Conservation (phyloP, 805 yeast species). For the Cyberlindnera maclurae region DNA sequence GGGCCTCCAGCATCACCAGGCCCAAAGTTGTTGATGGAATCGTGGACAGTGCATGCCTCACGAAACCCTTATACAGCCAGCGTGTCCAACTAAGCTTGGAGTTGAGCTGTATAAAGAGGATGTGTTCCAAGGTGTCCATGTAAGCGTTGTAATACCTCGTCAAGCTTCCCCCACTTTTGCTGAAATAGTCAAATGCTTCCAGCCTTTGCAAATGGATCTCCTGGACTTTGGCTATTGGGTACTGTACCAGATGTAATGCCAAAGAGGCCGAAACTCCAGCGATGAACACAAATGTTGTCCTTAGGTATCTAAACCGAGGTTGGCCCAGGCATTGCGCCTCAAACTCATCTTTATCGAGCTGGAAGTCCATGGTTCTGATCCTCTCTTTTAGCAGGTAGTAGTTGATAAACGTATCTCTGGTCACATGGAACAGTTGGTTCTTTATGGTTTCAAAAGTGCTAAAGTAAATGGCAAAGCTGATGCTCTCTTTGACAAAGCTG, state of each 20-base stretch:
- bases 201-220: constrained; percentile 70
- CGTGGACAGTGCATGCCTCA: constrained; percentile 60
- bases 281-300: constrained; percentile 60
- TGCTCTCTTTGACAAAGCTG: constrained; percentile 67
- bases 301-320: constrained; percentile 37
- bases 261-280: constrained; percentile 90
- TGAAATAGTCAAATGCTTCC: constrained; percentile 69
- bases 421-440: constrained; percentile 50
- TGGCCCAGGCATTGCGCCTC: constrained; percentile 22
- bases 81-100: constrained; percentile 50
- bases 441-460: constrained; percentile 74
- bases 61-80: constrained; percentile 76
- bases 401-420: constrained; percentile 38
- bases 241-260: constrained; percentile 69
- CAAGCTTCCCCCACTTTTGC: constrained; percentile 19
- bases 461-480: constrained; percentile 82
- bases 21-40: constrained; percentile 90
- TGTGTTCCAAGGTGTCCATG: constrained; percentile 62
- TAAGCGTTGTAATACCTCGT: constrained; percentile 66
- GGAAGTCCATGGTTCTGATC: constrained; percentile 21
- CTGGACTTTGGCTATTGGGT: constrained; percentile 76
- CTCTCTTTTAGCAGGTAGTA: constrained; percentile 35
- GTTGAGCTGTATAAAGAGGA: constrained; percentile 44
- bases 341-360: constrained; percentile 17
- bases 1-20: constrained; percentile 72